Conservation (phyloP, 441 rosid genomes). For the Aleurites moluccanus region DNA sequence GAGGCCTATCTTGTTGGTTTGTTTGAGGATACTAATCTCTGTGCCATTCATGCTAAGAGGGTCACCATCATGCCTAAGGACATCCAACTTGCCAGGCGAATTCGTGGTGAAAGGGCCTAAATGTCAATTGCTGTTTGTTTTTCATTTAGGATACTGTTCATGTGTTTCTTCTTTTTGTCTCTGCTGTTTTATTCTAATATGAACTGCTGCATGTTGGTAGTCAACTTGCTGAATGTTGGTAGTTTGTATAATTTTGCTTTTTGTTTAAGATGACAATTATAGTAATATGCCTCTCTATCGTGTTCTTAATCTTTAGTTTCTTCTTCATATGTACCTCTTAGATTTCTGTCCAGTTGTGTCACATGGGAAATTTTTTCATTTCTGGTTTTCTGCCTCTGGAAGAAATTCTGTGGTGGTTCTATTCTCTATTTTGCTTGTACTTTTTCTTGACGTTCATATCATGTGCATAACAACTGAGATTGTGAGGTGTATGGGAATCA, state of each 20-base stretch:
- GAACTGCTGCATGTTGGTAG: too few relatives aligned
- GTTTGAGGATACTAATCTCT: slow-evolving; percentile 70
- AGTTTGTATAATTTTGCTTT: not conserved
- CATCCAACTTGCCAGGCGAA: slow-evolving; percentile 58
- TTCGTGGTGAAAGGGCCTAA: slow-evolving; percentile 67
- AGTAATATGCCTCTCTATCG: not conserved
- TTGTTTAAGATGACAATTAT: not conserved
- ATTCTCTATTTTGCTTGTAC: not conserved
- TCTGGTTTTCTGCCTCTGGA: not conserved
- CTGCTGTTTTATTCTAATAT: slow-evolving; percentile 9
- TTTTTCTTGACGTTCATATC: too few relatives aligned
- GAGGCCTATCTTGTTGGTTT: slow-evolving; percentile 69
- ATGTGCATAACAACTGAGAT: too few relatives aligned
- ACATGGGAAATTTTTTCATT: not conserved
- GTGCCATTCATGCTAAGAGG: slow-evolving; percentile 70
- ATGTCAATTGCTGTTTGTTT: not conserved
- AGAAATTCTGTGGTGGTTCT: not conserved
- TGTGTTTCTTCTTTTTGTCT: not conserved
- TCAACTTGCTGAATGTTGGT: too few relatives aligned
- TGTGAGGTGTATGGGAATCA: too few relatives aligned
- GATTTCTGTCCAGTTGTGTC: not conserved
- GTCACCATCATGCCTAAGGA: slow-evolving; percentile 74
- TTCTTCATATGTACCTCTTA: not conserved
- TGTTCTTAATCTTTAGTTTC: not conserved
- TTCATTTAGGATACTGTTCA: slow-evolving; percentile 9